A percentile compares a stretch with the other conserved stretches of the same genome.
These are phyloP conservation scores for Exsudoporus frostii DNA, from an alignment of 768 basidiomycete species.

Conservation along the genomic window DNA sequence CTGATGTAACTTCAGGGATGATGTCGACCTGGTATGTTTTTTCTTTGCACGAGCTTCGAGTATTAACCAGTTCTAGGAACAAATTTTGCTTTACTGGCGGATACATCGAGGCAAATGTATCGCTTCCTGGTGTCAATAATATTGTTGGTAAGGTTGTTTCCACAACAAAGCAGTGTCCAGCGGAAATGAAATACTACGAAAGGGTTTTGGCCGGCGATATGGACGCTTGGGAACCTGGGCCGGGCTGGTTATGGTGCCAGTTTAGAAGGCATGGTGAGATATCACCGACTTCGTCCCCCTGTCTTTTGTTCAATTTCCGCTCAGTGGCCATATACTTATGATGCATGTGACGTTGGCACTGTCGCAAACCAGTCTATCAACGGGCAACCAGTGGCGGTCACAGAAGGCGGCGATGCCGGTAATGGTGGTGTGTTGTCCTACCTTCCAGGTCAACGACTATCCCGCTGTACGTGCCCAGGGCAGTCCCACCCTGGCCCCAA, in stretches of 20 bases:
- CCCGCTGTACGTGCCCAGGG: slow-evolving; percentile 80
- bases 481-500: slow-evolving; percentile 84
- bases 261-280: slow-evolving; percentile 47
- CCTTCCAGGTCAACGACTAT: slow-evolving; percentile 77
- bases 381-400: slow-evolving; percentile 61
- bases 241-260: slow-evolving; percentile 70
- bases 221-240: slow-evolving; percentile 58
- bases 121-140: slow-evolving; percentile 64
- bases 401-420: slow-evolving; percentile 50
- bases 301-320: slow-evolving; percentile 1
- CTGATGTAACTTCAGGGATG: slow-evolving; percentile 43
- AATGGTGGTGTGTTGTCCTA: slow-evolving; percentile 56
- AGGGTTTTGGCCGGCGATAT: slow-evolving; percentile 54
- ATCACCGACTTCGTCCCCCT: not conserved
- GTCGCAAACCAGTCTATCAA: slow-evolving; percentile 76
- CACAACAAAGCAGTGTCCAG: not conserved
- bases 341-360: slow-evolving; percentile 82
- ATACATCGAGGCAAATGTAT: slow-evolving; percentile 61
- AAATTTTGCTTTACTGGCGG: slow-evolving; percentile 91
- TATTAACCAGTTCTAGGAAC: slow-evolving; percentile 49
- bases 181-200: slow-evolving; percentile 2
- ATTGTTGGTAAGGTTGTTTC: slow-evolving; percentile 43
- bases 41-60: not conserved
- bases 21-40: slow-evolving; percentile 38
- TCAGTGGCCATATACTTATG: slow-evolving; percentile 69